Evolutionary conservation across 2,329 filamentous ascomycete genomes (phyloP).

Genomic region (Rachicladosporium sp.): DNA sequence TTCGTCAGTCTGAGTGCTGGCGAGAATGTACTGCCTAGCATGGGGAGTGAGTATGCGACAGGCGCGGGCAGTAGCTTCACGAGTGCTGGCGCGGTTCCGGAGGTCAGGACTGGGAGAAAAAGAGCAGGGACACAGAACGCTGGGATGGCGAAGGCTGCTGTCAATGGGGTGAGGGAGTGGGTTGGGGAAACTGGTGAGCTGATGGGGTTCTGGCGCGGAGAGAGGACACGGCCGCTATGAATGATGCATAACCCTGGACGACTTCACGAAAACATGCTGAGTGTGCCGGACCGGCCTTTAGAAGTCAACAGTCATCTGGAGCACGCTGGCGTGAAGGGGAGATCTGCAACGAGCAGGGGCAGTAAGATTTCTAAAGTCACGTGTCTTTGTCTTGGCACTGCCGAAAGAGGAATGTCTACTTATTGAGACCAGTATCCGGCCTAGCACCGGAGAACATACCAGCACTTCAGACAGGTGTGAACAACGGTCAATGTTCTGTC

Average conservation of each 20-base stretch:
- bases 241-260: neutral
- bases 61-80: conserved; percentile 33
- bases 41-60: conserved; percentile 64
- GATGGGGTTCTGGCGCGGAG: conserved; percentile 50
- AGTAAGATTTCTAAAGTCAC: too few species aligned
- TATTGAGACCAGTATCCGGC: conserved; percentile 11
- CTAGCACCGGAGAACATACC: conserved; percentile 2
- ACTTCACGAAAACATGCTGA: too few species aligned
- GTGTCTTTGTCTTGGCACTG: too few species aligned
- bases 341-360: too few species aligned
- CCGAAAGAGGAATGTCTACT: neutral
- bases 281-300: too few species aligned
- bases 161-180: conserved; percentile 53
- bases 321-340: neutral
- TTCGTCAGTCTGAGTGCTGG: conserved; percentile 91
- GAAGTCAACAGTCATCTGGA: neutral
- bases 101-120: conserved; percentile 28
- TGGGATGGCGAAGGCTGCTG: conserved; percentile 45
- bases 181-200: conserved; percentile 48
- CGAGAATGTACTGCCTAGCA: conserved; percentile 88
- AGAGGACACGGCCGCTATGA: conserved; percentile 38
- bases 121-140: conserved; percentile 40
- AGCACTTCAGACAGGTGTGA: neutral
- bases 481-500: neutral
- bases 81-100: neutral